Conservation (phyloP, 768 basidiomycete species). For the Austroboletus festivus region DNA sequence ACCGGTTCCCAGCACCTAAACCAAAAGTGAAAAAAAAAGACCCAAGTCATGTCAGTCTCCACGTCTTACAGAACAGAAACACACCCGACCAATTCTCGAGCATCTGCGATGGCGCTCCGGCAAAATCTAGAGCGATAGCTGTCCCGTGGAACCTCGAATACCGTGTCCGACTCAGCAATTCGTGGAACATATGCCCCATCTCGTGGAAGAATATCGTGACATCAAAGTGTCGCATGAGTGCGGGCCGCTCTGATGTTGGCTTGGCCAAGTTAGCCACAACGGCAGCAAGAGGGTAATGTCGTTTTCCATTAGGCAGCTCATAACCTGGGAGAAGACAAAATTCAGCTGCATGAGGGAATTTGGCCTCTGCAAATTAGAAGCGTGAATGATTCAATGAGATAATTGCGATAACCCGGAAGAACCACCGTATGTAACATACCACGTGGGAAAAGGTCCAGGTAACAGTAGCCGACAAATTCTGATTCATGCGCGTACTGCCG, state of each 20-base stretch:
- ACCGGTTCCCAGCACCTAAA: constrained; percentile 80
- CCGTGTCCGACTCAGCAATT: constrained; percentile 62
- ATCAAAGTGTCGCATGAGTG: constrained; percentile 80
- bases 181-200: constrained; percentile 74
- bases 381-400: neutral
- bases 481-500: constrained; percentile 70
- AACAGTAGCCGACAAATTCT: constrained; percentile 79
- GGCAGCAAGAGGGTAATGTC: constrained; percentile 68
- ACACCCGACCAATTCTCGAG: constrained; percentile 72
- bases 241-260: constrained; percentile 71
- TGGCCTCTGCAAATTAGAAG: constrained; percentile 44
- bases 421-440: constrained; percentile 42
- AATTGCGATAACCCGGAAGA: neutral
- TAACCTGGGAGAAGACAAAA: constrained; percentile 72
- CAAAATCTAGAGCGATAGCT: constrained; percentile 72
- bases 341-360: constrained; percentile 82
- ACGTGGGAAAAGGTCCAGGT: constrained; percentile 82
- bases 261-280: constrained; percentile 92
- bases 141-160: constrained; percentile 81
- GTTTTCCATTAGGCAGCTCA: constrained; percentile 48
- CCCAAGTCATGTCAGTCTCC: neutral
- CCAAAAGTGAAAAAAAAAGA: neutral
- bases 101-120: constrained; percentile 91
- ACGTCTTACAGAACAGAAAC: neutral
- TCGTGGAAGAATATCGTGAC: constrained; percentile 90